Evolutionary conservation across 352 stramenopile species (phyloP).

Genomic region (Phytophthora citrophthora): DNA sequence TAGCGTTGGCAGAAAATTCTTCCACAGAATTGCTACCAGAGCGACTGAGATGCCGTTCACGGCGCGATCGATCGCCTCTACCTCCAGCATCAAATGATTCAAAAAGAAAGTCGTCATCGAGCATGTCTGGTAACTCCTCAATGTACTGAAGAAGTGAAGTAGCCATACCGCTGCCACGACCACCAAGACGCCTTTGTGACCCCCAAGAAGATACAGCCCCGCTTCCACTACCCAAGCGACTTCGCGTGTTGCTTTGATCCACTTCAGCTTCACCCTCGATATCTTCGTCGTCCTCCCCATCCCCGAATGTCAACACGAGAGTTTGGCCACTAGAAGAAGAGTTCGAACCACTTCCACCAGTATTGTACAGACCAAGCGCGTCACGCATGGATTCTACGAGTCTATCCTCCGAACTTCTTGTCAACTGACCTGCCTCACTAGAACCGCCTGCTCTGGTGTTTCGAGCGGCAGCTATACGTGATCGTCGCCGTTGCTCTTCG

Average conservation of each 20-base stretch:
- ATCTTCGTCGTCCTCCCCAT: conserved; percentile 38
- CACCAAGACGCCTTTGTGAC: conserved; percentile 16
- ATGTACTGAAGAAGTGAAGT: conserved; percentile 62
- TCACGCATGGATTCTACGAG: conserved; percentile 50
- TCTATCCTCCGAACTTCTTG: conserved; percentile 35
- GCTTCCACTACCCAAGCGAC: conserved; percentile 13
- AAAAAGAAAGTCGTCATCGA: conserved; percentile 63
- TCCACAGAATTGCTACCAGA: conserved; percentile 12
- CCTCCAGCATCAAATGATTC: conserved; percentile 57
- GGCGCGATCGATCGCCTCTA: conserved; percentile 41
- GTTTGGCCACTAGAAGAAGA: conserved; percentile 37
- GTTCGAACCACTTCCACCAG: conserved; percentile 6
- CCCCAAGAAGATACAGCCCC: conserved; percentile 7
- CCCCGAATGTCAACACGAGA: conserved; percentile 48
- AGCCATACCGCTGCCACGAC: conserved; percentile 22
- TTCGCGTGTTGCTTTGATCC: conserved; percentile 3
- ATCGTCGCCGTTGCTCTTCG: conserved; percentile 60
- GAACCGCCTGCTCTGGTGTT: conserved; percentile 17
- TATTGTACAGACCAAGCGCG: conserved; percentile 38
- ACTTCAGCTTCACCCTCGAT: conserved; percentile 7
- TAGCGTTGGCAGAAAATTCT: conserved; percentile 15
- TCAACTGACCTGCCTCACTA: conserved; percentile 16
- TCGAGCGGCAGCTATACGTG: conserved; percentile 33
- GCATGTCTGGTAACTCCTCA: conserved; percentile 60
- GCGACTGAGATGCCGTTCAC: conserved; percentile 39